Base-by-base conservation (phyloP, 352 stramenopile genomes). In the Phytophthora kernoviae region DNA sequence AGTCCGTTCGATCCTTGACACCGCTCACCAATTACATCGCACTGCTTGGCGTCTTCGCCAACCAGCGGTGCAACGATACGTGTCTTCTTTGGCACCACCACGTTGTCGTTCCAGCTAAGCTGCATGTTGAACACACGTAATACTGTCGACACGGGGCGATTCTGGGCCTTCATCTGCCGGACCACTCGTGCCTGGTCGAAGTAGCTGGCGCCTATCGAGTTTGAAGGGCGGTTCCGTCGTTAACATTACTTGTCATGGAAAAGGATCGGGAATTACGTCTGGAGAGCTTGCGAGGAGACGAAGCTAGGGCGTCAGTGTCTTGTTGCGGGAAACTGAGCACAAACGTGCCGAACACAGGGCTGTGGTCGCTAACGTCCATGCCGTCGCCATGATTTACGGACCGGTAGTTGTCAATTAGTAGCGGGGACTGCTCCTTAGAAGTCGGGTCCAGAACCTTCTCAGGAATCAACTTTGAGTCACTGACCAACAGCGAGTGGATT, bases 351-450 rank as follows among this genome's bases (percentile, higher is more conserved):
- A 71, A 91, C 50, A 94, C 86, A 4, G 86, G 86, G 20, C 81
- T 92, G 63, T 94, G 86, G 54, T 94, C 86, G 39, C 83, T 93
- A 18, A 92, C 81, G 42, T 91, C 81, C 86, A 94, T 91, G 27
- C 81, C 82, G 15, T 81, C 70, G 22, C 83, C 86, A 62, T 94
- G 74, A 49, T 94, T 94, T 24, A 94, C 82, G 1, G 81, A 89
- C 17, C 81, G 78, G 51, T 94, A 94, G 53, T 92, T 93, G 67
- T 93, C 83, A 36, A 91, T 84, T 41, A 60, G 39, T 9, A 33
- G 54, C 55, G 73, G 80, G 14, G 61, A 48, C 2, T 37, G 54
- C 10, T 73, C 51, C 4, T 77, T 54, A 0, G 69, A 70, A 27
- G 79, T 88, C 10, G 80, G 79, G 54, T 80, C 84, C n/a, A 65